Base-by-base conservation (phyloP, 192 early-diverging fungal species). In the Rhizophagus prolifer region DNA sequence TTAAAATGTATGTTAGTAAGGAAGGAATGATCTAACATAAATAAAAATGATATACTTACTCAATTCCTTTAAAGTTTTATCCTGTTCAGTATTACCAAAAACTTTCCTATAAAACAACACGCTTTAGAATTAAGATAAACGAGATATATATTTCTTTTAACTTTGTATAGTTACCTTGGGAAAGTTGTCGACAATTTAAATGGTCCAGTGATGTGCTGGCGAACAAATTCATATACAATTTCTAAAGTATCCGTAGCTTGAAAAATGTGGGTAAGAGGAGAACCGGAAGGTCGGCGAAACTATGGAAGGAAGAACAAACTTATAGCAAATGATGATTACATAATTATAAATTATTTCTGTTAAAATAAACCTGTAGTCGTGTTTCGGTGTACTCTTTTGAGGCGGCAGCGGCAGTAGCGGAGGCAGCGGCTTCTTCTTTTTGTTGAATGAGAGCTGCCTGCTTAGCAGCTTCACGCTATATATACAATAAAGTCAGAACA, bases 161-260 rank as follows among this genome's bases (percentile, higher is more conserved):
- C 25, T 58, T n/a, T 60, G 6, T 12, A 36, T 36, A 6, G 10
- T 54, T 82, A 86, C 85, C 85, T 87, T 41, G 93, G 93, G 78
- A 93, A 95, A 4, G 91, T 90, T 14, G 86, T 87, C 60, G 85
- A 79, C n/a, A 95, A 79, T 70, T 89, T 91, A 79, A 93, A 92
- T 3, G 75, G 67, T 3, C 74, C 84, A 23, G 78, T 71, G 9
- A 85, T 79, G 21, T 89, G 82, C 3, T 74, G 50, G 0, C 85
- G 74, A 26, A 94, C 69, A 81, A 86, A 89, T 2, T 85, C 83
- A 64, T 90, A 88, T 1, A 95, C 93, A 12, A 74, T 79, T 30
- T 84, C 79, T 25, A 95, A 75, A 26, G 85, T 84, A 64, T 88
- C 89, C 28, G 80, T 79, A 19, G 91, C 87, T 74, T 81, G 62